Evolutionary conservation across 768 basidiomycete species (phyloP), one percentile per base, ranked within the genome.

Genomic region (Punctularia strigosozonata): DNA sequence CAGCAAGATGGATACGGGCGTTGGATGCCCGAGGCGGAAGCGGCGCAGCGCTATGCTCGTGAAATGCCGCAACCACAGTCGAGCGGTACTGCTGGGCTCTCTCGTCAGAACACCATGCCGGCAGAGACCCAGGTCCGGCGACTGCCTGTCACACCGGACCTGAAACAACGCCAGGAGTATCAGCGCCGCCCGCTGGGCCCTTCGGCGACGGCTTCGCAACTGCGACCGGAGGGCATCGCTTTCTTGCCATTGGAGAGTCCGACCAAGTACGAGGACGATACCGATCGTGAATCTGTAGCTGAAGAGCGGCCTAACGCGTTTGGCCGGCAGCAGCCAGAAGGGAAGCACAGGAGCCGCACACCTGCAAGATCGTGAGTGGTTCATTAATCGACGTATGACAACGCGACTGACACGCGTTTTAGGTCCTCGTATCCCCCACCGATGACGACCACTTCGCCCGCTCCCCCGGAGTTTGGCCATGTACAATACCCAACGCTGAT

Each of bases 401-500:
- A 14, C 38, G 18, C 19, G 30, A n/a, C 2, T 6, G 34, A 25
- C 21, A 10, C n/a, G n/a, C n/a, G n/a, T n/a, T n/a, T 14, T 39
- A 60, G 63, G 2, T 48, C 44, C 25, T 44, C 55, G 41, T 71
- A 73, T 48, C 72, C 71, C 14, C 60, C 69, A 21, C 78, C 80
- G 25, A 62, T 80, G 34, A 84, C 81, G 1, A 81, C 79, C 1
- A 84, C 82, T 7, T 79, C 83, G 22, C 74, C 79, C 4, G 65
- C 74, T n/a, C 71, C 77, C 13, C 63, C 66, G 4, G 63, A 67
- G 25, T 58, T 65, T 14, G 59, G 62, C 13, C 51, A 61, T 15
- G 58, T 79, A 39, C 66, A 66, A 24, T 83, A 82, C 48, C 82
- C 83, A 1, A 64, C 72, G 13, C 69, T 87, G 24, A 88, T 88